Conservation (phyloP, 345 rosid species). For the Rhodamnia argentea region DNA sequence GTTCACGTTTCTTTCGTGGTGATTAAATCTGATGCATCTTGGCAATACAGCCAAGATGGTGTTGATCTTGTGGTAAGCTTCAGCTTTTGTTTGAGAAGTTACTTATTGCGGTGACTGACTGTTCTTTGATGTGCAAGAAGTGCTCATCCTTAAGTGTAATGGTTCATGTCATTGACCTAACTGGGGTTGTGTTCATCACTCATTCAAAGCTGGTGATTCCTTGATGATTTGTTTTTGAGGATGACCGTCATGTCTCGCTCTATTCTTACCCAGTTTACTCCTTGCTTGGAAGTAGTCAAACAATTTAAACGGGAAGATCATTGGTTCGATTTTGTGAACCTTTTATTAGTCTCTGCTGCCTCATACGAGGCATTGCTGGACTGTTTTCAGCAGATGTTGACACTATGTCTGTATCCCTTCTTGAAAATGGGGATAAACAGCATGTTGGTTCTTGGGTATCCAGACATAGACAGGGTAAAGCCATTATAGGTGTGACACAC, state of each 20-base stretch:
- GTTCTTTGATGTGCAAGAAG: background rate
- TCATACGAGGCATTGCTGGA: background rate
- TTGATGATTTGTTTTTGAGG: background rate
- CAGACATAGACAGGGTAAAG: background rate
- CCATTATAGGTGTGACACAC: background rate
- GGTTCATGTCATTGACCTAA: background rate
- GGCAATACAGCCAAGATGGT: slow-evolving; percentile 48
- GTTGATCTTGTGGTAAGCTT: slow-evolving; percentile 61
- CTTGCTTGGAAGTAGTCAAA: background rate
- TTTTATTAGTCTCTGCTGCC: background rate
- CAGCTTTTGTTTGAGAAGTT: background rate
- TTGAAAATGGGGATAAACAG: background rate
- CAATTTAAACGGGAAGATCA: background rate
- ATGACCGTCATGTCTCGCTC: background rate
- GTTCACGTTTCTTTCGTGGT: slow-evolving; percentile 60
- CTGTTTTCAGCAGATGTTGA: background rate
- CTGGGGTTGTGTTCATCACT: background rate
- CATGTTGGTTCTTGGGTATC: background rate
- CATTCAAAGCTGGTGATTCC: background rate
- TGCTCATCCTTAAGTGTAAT: background rate
- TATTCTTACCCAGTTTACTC: background rate
- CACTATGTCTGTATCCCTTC: background rate
- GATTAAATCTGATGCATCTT: slow-evolving; percentile 41
- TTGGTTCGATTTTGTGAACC: background rate
- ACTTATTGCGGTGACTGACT: background rate